Conservation (phyloP, 1,284 basidiomycete genomes). For the Apiotrichum brassicae region DNA sequence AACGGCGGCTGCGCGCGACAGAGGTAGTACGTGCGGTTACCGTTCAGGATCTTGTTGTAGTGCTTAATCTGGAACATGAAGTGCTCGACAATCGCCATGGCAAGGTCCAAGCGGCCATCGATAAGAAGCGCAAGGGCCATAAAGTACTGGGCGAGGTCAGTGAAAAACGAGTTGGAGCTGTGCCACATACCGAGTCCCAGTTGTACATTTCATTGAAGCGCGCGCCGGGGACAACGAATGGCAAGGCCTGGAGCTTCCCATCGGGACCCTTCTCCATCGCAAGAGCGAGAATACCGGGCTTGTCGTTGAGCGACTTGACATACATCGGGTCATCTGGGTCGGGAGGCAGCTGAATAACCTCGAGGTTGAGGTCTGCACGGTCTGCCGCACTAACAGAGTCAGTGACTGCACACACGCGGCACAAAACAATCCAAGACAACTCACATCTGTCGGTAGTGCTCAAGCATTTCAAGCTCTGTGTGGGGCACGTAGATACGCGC, state of each 20-base stretch:
- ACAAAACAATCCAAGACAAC: slow-evolving; percentile 11
- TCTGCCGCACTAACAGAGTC: slow-evolving; percentile 49
- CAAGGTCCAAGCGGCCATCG: slow-evolving; percentile 87
- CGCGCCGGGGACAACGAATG: slow-evolving; percentile 95
- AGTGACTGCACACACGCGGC: too few species aligned
- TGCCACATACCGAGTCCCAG: slow-evolving; percentile 31
- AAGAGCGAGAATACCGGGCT: slow-evolving; percentile 87
- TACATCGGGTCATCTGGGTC: slow-evolving; percentile 80
- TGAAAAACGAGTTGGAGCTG: too few species aligned
- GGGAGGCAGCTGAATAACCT: slow-evolving; percentile 79
- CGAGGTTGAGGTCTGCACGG: slow-evolving; percentile 82
- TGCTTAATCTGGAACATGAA: slow-evolving; percentile 99
- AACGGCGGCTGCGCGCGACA: slow-evolving; percentile 95
- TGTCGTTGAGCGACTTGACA: slow-evolving; percentile 86
- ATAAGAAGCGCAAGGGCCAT: slow-evolving; percentile 74
- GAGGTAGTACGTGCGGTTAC: slow-evolving; percentile 60
- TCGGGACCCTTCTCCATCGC: slow-evolving; percentile 86
- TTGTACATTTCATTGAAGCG: slow-evolving; percentile 86
- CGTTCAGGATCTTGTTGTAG: slow-evolving; percentile 67
- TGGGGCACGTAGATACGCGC: slow-evolving; percentile 92
- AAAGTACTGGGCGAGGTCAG: slow-evolving; percentile 28
- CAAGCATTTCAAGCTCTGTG: slow-evolving; percentile 85
- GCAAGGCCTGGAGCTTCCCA: slow-evolving; percentile 78
- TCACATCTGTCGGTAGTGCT: slow-evolving; percentile 66
- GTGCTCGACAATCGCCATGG: slow-evolving; percentile 95